These are phyloP conservation scores for Leccinum broughii DNA, from an alignment of 768 basidiomycete genomes.

Conservation along the genomic window DNA sequence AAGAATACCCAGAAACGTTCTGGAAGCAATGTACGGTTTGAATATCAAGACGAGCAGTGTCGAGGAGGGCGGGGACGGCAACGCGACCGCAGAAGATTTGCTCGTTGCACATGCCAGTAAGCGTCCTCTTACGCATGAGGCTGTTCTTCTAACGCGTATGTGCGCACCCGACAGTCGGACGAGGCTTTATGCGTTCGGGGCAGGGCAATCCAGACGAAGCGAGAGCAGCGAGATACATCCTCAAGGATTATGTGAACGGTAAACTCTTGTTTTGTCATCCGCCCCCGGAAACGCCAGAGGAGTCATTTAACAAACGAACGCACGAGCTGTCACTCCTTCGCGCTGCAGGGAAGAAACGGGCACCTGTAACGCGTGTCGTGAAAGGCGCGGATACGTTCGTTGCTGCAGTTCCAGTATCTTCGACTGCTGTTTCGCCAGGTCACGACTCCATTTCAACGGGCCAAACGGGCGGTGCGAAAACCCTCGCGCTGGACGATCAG, in stretches of 20 bases:
- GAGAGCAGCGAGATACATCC: conserved; percentile 83
- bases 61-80: conserved; percentile 86
- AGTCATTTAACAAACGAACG: conserved; percentile 73
- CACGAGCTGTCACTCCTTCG: conserved; percentile 60
- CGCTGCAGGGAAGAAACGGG: conserved; percentile 79
- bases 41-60: conserved; percentile 58
- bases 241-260: conserved; percentile 97
- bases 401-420: conserved; percentile 16
- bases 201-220: conserved; percentile 98
- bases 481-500: conserved; percentile 70
- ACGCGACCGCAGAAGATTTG: conserved; percentile 74
- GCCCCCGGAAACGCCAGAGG: conserved; percentile 68
- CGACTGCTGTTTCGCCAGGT: conserved; percentile 1
- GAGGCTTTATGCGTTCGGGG: conserved; percentile 90
- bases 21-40: conserved; percentile 92
- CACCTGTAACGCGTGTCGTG: conserved; percentile 82
- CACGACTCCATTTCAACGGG: conserved; percentile 29
- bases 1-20: conserved; percentile 74
- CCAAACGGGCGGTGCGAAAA: conserved; percentile 47
- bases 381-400: conserved; percentile 87
- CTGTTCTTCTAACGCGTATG: conserved; percentile 17
- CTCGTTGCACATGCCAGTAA: conserved; percentile 90
- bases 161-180: conserved; percentile 61
- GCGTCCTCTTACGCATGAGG: conserved; percentile 34
- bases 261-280: conserved; percentile 89